Conservation (phyloP, 805 yeast genomes). For the Kregervanrija delftensis region DNA sequence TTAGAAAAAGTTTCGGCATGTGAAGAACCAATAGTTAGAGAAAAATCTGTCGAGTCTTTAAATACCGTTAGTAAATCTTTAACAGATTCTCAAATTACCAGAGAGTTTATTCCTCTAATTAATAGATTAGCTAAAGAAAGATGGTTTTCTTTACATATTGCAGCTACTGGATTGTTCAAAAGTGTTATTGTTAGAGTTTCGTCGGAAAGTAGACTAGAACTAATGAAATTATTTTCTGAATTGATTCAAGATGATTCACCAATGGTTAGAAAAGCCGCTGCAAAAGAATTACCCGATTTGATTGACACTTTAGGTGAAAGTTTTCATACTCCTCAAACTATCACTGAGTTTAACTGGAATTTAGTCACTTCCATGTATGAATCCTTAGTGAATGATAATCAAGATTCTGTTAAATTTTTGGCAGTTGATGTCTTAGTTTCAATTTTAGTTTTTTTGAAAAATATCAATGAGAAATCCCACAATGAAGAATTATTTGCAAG, state of each 20-base stretch:
- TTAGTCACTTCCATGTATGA: slow-evolving; percentile 77
- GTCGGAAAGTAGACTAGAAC: slow-evolving; percentile 46
- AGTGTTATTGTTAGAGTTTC: slow-evolving; percentile 57
- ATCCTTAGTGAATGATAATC: slow-evolving; percentile 71
- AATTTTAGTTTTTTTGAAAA: slow-evolving; percentile 62
- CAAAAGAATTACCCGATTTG: slow-evolving; percentile 69
- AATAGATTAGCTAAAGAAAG: slow-evolving; percentile 76
- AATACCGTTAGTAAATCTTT: slow-evolving; percentile 62
- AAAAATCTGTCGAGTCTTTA: slow-evolving; percentile 84
- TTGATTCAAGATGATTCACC: slow-evolving; percentile 89
- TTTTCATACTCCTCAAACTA: slow-evolving; percentile 32
- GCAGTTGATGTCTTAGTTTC: slow-evolving; percentile 84
- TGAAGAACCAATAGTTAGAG: slow-evolving; percentile 95
- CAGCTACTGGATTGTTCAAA: slow-evolving; percentile 84
- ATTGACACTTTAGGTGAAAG: slow-evolving; percentile 45
- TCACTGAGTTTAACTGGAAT: slow-evolving; percentile 65
- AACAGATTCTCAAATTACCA: slow-evolving; percentile 54
- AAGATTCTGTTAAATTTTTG: slow-evolving; percentile 90
- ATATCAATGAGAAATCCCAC: slow-evolving; percentile 49
- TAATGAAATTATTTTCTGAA: slow-evolving; percentile 61
- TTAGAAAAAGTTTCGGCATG: slow-evolving; percentile 81
- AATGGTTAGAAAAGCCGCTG: slow-evolving; percentile 96
- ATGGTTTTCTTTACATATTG: slow-evolving; percentile 92
- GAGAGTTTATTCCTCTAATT: slow-evolving; percentile 67
- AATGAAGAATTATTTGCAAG: slow-evolving; percentile 56